Evolutionary conservation across 2,329 filamentous ascomycete genomes (phyloP).

Genomic region (Arthrobotrys sinensis): DNA sequence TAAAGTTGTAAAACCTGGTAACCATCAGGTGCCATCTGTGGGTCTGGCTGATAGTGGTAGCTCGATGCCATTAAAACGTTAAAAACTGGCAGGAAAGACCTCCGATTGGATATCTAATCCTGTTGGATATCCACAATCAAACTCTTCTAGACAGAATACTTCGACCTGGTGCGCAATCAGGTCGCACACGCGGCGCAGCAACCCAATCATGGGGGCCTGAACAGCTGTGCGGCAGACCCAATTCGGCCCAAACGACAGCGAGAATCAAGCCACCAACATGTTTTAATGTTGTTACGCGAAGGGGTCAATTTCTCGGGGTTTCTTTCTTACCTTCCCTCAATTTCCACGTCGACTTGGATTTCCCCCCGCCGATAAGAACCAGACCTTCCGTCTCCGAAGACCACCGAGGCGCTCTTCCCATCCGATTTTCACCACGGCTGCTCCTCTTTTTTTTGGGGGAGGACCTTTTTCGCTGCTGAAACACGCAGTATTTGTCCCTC

Average conservation of each 20-base stretch:
- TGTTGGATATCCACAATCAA: conserved; percentile 11
- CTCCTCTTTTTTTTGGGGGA: not conserved
- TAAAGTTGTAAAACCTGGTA: no score
- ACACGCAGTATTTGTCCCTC: conserved; percentile 34
- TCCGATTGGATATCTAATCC: not conserved
- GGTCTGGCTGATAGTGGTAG: not conserved
- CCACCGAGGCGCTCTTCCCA: not conserved
- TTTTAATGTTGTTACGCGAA: conserved; percentile 19
- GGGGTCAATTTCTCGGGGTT: not conserved
- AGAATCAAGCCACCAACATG: conserved; percentile 16
- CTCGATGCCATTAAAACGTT: not conserved
- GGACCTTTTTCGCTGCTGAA: conserved; percentile 24
- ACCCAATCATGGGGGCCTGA: not conserved
- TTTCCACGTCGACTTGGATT: not conserved
- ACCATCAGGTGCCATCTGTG: not conserved
- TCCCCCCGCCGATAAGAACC: no score
- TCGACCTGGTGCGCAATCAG: not conserved
- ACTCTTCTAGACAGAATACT: not conserved
- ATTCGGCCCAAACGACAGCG: conserved; percentile 1
- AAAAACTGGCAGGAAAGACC: not conserved
- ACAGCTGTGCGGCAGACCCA: not conserved
- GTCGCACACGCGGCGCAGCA: not conserved
- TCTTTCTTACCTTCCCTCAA: not conserved
- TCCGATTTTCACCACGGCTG: not conserved
- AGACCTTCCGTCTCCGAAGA: not conserved